phyloP scores from a whole-genome alignment of 257 asterid species.

The Fraxinus excelsior region DNA sequence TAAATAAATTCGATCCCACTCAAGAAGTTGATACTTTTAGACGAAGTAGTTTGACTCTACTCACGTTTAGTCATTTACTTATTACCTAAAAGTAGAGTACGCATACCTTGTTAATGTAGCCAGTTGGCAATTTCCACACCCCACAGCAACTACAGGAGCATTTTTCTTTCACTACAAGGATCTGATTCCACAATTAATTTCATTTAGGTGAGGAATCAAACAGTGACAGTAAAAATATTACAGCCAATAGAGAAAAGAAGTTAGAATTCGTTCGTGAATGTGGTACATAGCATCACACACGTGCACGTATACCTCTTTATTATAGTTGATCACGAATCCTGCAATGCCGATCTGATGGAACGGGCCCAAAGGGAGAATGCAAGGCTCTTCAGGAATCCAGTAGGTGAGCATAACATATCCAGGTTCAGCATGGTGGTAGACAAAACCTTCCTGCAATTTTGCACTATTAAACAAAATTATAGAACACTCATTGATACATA shows the following conservation, averaged over 20 bases:
- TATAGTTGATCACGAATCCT: conserved; percentile 35
- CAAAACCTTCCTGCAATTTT: conserved; percentile 36
- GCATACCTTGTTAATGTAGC: conserved; percentile 40
- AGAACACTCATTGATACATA: neutral
- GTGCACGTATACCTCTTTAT: conserved; percentile 23
- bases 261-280: neutral
- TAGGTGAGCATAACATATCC: conserved; percentile 42
- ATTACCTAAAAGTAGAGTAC: neutral
- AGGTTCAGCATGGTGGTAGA: conserved; percentile 40
- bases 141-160: conserved; percentile 39
- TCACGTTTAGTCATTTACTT: neutral
- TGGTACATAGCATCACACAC: no score
- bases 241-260: neutral
- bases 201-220: neutral
- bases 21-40: neutral
- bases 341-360: conserved; percentile 51
- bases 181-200: conserved; percentile 19
- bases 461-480: neutral
- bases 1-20: neutral
- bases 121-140: conserved; percentile 51
- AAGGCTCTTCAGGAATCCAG: conserved; percentile 45
- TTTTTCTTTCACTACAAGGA: conserved; percentile 48
- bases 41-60: neutral
- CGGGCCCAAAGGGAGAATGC: conserved; percentile 35
- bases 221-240: neutral